Conservation (phyloP, 441 rosid genomes). For the Erodium texanum region DNA sequence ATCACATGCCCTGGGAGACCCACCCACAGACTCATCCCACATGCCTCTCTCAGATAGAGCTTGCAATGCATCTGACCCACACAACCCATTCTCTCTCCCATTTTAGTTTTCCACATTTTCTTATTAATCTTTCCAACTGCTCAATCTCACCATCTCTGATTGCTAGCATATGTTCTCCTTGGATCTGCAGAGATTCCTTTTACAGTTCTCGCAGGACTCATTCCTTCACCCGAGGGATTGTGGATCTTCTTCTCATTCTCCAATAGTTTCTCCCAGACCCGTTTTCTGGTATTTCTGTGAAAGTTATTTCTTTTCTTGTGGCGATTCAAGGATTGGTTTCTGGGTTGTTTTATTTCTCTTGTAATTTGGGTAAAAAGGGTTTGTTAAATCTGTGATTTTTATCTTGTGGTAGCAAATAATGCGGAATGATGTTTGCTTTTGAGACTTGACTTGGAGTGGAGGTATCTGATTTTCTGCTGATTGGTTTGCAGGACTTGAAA, state of each 20-base stretch:
- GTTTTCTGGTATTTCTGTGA: neutral
- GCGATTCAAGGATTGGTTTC: conserved; percentile 16
- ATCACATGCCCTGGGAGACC: conserved; percentile 59
- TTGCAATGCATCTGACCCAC: conserved; percentile 27
- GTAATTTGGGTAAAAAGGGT: neutral
- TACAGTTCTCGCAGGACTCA: conserved; percentile 10
- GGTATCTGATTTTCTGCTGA: no score
- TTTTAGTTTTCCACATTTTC: neutral
- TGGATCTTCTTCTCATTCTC: neutral
- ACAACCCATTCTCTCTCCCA: conserved; percentile 7
- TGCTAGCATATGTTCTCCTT: conserved; percentile 36
- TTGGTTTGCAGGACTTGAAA: no score
- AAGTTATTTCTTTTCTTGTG: no score
- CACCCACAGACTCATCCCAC: conserved; percentile 57
- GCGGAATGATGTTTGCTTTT: no score
- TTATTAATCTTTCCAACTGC: neutral
- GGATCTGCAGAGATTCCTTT: conserved; percentile 49
- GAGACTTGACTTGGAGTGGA: no score
- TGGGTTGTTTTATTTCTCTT: neutral
- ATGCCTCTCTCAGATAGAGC: conserved; percentile 33
- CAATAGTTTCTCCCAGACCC: neutral
- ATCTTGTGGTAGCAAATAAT: no score
- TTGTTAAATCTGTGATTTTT: neutral
- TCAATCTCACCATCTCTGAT: conserved; percentile 2
- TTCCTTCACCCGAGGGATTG: neutral